Evolutionary conservation across 352 stramenopile genomes (phyloP).

Genomic region (Phytophthora citrophthora): DNA sequence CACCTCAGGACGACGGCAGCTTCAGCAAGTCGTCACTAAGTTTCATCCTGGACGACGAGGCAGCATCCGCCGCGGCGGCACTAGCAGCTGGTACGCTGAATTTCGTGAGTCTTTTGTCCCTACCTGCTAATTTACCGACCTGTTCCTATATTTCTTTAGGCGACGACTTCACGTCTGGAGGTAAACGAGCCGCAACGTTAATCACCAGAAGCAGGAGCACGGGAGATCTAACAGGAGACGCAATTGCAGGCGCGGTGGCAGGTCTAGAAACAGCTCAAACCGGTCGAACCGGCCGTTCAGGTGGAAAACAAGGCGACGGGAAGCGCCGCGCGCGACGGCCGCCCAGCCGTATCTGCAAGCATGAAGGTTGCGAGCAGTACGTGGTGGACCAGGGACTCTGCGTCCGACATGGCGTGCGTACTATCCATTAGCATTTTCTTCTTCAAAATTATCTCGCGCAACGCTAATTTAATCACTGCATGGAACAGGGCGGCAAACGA

Average conservation of each 20-base stretch:
- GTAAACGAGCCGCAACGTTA: constrained; percentile 25
- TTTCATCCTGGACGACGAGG: constrained; percentile 75
- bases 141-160: constrained; percentile 16
- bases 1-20: constrained; percentile 21
- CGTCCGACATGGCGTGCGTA: constrained; percentile 71
- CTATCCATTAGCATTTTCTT: constrained; percentile 16
- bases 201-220: constrained; percentile 40
- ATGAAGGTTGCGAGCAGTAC: constrained; percentile 78
- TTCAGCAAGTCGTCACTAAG: constrained; percentile 72
- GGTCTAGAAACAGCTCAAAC: constrained; percentile 1
- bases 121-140: not conserved
- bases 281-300: constrained; percentile 10
- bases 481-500: constrained; percentile 65
- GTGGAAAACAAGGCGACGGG: constrained; percentile 41
- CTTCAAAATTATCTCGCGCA: not conserved
- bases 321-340: constrained; percentile 61
- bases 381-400: constrained; percentile 82
- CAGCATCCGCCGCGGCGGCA: constrained; percentile 22
- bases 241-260: not conserved
- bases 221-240: constrained; percentile 33
- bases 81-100: constrained; percentile 23
- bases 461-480: no score
- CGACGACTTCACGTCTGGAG: constrained; percentile 25
- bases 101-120: constrained; percentile 11
- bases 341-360: constrained; percentile 75